Evolutionary conservation across 192 early-diverging fungal genomes (phyloP), one percentile per base, ranked within the genome.

Genomic region (Coemansia javaensis): DNA sequence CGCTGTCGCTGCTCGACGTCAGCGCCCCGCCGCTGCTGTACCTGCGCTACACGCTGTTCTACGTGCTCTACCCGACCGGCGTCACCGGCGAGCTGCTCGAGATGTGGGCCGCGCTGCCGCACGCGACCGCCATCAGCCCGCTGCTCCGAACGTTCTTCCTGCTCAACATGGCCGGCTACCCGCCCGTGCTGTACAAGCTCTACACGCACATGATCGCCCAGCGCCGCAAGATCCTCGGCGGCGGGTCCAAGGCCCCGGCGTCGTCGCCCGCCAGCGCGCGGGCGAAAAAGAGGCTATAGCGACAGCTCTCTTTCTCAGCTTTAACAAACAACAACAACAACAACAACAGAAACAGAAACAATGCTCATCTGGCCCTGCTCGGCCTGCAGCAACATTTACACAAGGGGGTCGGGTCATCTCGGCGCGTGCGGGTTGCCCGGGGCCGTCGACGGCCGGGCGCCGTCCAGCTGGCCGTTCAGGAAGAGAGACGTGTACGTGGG

Each of bases 151-250:
- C 67, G 41, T 62, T 82, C 37, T 61, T 86, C 39, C 48, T 78
- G 27, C 63, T 64, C 24, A 77, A 88, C 40, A 63, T 83, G 44
- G 42, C 69, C 20, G 68, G 80, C 36, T 97, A 94, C 65, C 72
- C 47, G 33, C 58, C 77, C 69, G 90, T 87, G 9, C 85, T 93
- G 61, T 88, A 79, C 62, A 72, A 79, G 41, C 85, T 97, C 79
- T 94, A 94, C 76, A 80, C 81, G 2, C 88, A 97, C 65, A 97
- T 97, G 94, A 84, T 90, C 38, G 73, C 79, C 22, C 93, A 97
- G 71, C 83, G 93, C 47, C 72, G 77, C 51, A 90, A 87, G 67
- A 82, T 84, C 30, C 66, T 94, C 33, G 77, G 77, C 28, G 56
- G 73, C 4, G 25, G 13, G 44, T n/a, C n/a, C n/a, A n/a, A n/a